Evolutionary conservation across 179 eudicot genomes (phyloP).

Genomic region (Beta macrorhiza): DNA sequence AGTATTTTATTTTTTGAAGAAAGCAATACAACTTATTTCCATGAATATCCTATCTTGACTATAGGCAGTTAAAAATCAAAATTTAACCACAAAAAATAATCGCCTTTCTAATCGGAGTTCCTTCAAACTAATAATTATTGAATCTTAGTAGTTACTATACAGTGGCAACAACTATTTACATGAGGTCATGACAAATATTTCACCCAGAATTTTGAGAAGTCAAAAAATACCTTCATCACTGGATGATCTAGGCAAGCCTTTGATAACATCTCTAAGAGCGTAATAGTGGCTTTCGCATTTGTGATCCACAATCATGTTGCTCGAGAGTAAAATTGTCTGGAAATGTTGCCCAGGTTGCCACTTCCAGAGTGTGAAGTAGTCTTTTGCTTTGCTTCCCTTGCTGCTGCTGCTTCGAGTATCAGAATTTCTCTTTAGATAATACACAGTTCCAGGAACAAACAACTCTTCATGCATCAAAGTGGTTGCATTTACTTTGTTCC

Average conservation of each 20-base stretch:
- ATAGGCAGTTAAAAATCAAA: not conserved
- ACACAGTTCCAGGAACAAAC: slow-evolving; percentile 79
- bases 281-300: slow-evolving; percentile 82
- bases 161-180: slow-evolving; percentile 25
- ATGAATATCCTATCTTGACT: not conserved
- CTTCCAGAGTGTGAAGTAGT: slow-evolving; percentile 73
- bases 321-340: slow-evolving; percentile 66
- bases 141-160: slow-evolving; percentile 4
- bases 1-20: not conserved
- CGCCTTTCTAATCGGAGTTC: not conserved
- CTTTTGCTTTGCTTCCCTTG: slow-evolving; percentile 30
- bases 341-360: slow-evolving; percentile 80
- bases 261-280: slow-evolving; percentile 90
- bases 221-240: slow-evolving; percentile 31
- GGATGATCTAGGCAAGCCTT: slow-evolving; percentile 60
- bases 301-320: slow-evolving; percentile 76
- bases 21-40: not conserved
- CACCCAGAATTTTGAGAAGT: slow-evolving; percentile 3
- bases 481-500: slow-evolving; percentile 29
- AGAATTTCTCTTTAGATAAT: slow-evolving; percentile 62
- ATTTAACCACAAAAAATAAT: not conserved
- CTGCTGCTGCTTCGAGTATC: slow-evolving; percentile 23
- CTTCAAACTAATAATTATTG: slow-evolving; percentile 8
- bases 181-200: slow-evolving; percentile 6
- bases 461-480: slow-evolving; percentile 50